Base-by-base conservation (phyloP, 1,139 yeast species). In the Meyerozyma athensensis region DNA sequence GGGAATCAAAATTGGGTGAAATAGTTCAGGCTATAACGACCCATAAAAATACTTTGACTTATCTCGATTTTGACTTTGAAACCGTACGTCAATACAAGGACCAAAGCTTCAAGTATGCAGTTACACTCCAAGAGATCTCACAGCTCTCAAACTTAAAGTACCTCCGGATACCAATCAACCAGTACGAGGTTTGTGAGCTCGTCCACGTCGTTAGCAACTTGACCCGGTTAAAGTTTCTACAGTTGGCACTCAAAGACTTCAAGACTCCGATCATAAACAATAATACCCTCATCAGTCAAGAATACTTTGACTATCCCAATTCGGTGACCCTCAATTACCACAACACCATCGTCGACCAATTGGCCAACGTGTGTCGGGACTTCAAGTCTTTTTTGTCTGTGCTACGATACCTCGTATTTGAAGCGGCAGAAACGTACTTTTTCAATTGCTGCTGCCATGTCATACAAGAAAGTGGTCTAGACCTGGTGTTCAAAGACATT, bases 291-390 rank as follows among this genome's bases (percentile, higher is more conserved):
- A 18, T 28, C 14, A 20, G 19, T 22, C 35, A 33, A 13, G 24
- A 33, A n/a, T 33, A 33, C 35, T 33, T 33, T 16, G 30, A 23
- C 20, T 33, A 23, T 17, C 35, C 35, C 13, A 33, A 33, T 14
- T 16, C 30, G 9, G 16, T 24, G 22, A 23, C 22, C 7, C 26
- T 23, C 7, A 17, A 16, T n/a, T 17, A 17, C 21, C 23, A 24
- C 17, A 16, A 14, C 21, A 23, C 26, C 17, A 13, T 16, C 7
- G 22, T 22, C 14, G 30, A 22, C n/a, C 35, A 23, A 17, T 13
- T 23, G 10, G 20, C 20, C 18, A 13, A 22, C 14, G 22, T 21
- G 17, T 22, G 30, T 22, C 12, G 26, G 16, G 30, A 33, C n/a
- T 33, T 33, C 30, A 22, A 33, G 16, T 2, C 21, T 2, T 10